phyloP scores from a whole-genome alignment of 2,329 filamentous ascomycete genomes.

The Lecanicillium sp. region DNA sequence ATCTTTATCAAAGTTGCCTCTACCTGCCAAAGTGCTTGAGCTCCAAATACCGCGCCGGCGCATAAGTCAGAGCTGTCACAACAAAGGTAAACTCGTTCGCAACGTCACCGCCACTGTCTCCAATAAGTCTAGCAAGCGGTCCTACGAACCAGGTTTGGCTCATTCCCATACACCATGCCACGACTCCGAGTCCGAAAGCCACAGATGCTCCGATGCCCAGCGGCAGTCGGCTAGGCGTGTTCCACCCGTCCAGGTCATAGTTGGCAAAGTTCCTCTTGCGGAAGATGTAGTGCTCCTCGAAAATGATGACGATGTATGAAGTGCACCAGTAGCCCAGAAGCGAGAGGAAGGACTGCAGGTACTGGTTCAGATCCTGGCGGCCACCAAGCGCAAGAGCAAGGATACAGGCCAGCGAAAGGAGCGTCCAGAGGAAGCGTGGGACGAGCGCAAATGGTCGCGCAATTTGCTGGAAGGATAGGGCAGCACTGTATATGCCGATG shows the following conservation, averaged over 20 bases:
- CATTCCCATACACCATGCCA: constrained; percentile 48
- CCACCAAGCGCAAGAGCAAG: constrained; percentile 36
- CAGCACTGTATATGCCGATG: constrained; percentile 33
- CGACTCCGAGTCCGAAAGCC: constrained; percentile 37
- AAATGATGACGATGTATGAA: constrained; percentile 34
- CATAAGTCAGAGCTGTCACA: constrained; percentile 34
- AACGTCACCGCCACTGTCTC: constrained; percentile 55
- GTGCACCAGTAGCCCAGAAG: constrained; percentile 42
- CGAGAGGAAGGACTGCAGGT: constrained; percentile 38
- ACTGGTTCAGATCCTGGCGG: constrained; percentile 33
- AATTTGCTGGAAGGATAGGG: constrained; percentile 36
- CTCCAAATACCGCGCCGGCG: constrained; percentile 37
- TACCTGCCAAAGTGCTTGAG: constrained; percentile 20
- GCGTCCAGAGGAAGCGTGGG: constrained; percentile 35
- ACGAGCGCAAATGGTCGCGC: constrained; percentile 28
- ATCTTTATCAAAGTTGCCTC: neutral
- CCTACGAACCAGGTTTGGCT: constrained; percentile 50
- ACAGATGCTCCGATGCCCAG: constrained; percentile 36
- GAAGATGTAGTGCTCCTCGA: constrained; percentile 38
- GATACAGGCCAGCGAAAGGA: constrained; percentile 34
- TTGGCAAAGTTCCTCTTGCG: constrained; percentile 33
- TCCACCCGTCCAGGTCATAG: constrained; percentile 40
- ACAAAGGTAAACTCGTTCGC: constrained; percentile 38
- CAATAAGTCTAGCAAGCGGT: constrained; percentile 47
- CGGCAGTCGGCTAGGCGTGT: constrained; percentile 35